Evolutionary conservation across 495 filamentous ascomycete genomes (phyloP), one percentile per base, ranked within the genome.

Genomic region (Pseudevernia furfuracea): DNA sequence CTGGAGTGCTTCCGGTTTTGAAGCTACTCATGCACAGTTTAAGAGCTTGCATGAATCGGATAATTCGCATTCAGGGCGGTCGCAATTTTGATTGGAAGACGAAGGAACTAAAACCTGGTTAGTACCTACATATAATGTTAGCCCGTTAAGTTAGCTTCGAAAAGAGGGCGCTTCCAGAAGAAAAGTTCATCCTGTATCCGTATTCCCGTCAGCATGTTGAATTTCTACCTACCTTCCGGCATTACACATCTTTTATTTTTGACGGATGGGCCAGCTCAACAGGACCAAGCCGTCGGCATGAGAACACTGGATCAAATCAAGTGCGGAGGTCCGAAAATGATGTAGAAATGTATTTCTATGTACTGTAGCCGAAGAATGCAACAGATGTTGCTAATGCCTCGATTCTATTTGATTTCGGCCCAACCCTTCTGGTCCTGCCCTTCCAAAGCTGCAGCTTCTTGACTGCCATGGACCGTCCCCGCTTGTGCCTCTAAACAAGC

Each of bases 401-500:
- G 41, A 4, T 43, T 34, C 48, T 39, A 67, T 60, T 69, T 64
- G 21, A 69, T 67, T 39, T 60, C 25, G 3, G 57, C 58, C 67
- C 67, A 67, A 58, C 64, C 61, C 58, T 64, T 66, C 4, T 61
- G 49, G 21, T 67, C 61, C 21, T 36, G 34, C 23, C 67, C 64
- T n/a, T 53, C 43, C 8, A 66, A 21, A 37, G 30, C 46, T 17
- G 49, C 55, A 53, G 52, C 58, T 48, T 58, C 64, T 28, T 48
- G 39, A 14, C 37, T 48, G 34, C 56, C 61, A 34, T 60, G 23
- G 25, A 6, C 41, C 41, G 23, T 21, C 21, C 55, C 59, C 21
- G n/a, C 59, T 25, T 64, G 41, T 14, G 55, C 68, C 52, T 59
- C 71, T 65, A 12, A 74, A 67, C 60, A 87, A 65, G 83, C 87